Percentiles rank a stretch among this genome's conserved stretches.
These are phyloP conservation scores for Vinca major DNA, from an alignment of 305 asterid genomes.

Conservation along the genomic window DNA sequence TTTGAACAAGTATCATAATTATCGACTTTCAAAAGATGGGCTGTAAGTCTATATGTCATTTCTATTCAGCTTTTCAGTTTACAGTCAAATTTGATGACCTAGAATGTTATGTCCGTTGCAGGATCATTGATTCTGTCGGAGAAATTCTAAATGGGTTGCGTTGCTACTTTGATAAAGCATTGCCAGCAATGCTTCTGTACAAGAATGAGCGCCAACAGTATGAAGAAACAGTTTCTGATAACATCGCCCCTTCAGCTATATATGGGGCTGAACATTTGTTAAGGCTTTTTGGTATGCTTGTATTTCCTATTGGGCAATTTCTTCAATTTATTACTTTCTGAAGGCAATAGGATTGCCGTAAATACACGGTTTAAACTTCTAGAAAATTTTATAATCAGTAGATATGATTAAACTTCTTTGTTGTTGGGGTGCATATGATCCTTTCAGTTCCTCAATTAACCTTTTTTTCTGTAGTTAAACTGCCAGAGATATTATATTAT, in stretches of 20 bases:
- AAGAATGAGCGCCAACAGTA: slow-evolving; percentile 57
- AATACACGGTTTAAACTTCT: no score
- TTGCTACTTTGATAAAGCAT: slow-evolving; percentile 60
- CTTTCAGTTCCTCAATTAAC: slow-evolving; percentile 6
- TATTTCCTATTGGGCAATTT: not conserved
- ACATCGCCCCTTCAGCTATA: slow-evolving; percentile 39
- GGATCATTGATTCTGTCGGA: slow-evolving; percentile 34
- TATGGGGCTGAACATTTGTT: slow-evolving; percentile 82
- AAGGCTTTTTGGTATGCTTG: slow-evolving; percentile 60
- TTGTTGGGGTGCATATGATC: not conserved
- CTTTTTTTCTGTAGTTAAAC: slow-evolving; percentile 43
- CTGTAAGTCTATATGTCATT: slow-evolving; percentile 30
- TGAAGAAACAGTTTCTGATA: slow-evolving; percentile 30
- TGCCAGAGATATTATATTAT: slow-evolving; percentile 47
- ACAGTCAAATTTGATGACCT: not conserved
- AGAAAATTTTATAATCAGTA: not conserved
- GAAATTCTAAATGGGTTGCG: slow-evolving; percentile 52
- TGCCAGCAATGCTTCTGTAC: slow-evolving; percentile 62
- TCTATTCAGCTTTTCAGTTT: not conserved
- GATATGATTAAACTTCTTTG: not conserved
- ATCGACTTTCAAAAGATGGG: slow-evolving; percentile 44
- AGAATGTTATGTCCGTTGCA: slow-evolving; percentile 30
- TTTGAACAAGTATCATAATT: slow-evolving; percentile 43
- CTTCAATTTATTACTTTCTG: not conserved
- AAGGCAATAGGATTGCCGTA: no score